Conservation (phyloP, 2,329 filamentous ascomycete species). For the Talaromyces sp. region DNA sequence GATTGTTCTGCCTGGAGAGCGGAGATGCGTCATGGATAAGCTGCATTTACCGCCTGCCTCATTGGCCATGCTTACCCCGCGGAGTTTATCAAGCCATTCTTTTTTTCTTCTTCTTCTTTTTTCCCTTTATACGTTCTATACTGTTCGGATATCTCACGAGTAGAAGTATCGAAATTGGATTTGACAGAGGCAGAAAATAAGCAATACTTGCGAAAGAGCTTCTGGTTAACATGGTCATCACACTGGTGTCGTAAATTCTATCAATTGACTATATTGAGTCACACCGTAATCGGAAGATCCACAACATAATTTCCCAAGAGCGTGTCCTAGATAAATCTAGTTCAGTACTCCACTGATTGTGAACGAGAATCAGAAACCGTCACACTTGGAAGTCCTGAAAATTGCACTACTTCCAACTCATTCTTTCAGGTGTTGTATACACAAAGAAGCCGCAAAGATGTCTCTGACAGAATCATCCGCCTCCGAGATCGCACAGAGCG, state of each 20-base stretch:
- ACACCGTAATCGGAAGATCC: constrained; percentile 1
- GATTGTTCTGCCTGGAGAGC: not conserved
- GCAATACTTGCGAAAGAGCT: not conserved
- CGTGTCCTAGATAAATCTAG: not conserved
- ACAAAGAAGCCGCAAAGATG: constrained; percentile 51
- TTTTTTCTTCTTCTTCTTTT: too few species aligned
- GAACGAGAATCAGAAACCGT: not conserved
- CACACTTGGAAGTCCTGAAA: not conserved
- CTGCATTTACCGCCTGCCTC: constrained; percentile 14
- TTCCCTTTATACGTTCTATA: not conserved
- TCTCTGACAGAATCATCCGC: constrained; percentile 84
- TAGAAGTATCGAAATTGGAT: not conserved
- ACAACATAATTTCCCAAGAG: not conserved
- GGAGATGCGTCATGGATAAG: constrained; percentile 17
- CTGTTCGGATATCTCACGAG: not conserved
- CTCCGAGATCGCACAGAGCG: constrained; percentile 69
- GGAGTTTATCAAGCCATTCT: not conserved
- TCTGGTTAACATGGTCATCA: not conserved
- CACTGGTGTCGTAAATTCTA: not conserved
- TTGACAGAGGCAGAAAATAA: not conserved
- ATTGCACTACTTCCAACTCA: not conserved
- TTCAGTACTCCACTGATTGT: not conserved
- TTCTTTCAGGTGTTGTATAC: not conserved
- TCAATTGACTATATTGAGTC: not conserved
- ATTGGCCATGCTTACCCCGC: constrained; percentile 4